phyloP scores from a whole-genome alignment of 192 early-diverging fungal species.

The Coemansia sp. region DNA sequence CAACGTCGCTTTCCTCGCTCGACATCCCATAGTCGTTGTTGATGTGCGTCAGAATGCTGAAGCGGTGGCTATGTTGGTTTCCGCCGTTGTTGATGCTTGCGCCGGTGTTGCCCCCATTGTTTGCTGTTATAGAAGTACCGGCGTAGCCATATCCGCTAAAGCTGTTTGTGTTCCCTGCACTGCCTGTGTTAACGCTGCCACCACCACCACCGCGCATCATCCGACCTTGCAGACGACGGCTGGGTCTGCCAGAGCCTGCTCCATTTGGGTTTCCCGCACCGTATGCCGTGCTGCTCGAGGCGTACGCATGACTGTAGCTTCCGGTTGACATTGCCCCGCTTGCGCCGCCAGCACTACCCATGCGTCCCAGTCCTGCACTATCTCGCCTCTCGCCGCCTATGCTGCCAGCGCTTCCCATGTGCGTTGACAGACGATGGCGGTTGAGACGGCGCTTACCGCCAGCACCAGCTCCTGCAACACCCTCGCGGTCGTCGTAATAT shows the following conservation, averaged over 20 bases:
- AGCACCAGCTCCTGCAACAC: background rate
- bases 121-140: constrained; percentile 4
- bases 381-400: constrained; percentile 34
- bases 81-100: constrained; percentile 27
- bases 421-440: constrained; percentile 49
- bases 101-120: constrained; percentile 10
- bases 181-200: constrained; percentile 10
- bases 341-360: constrained; percentile 14
- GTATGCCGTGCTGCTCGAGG: constrained; percentile 28
- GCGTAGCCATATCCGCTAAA: constrained; percentile 3
- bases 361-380: constrained; percentile 29
- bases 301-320: constrained; percentile 30
- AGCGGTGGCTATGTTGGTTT: constrained; percentile 32
- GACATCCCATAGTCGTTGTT: constrained; percentile 48
- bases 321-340: constrained; percentile 23
- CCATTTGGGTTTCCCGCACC: constrained; percentile 10
- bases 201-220: constrained; percentile 6
- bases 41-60: constrained; percentile 49
- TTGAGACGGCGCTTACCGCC: constrained; percentile 34
- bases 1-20: constrained; percentile 52
- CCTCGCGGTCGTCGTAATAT: constrained; percentile 32
- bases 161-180: background rate
- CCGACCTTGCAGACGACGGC: constrained; percentile 1
- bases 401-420: constrained; percentile 16
- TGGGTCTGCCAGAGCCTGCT: constrained; percentile 9